Evolutionary conservation across 2,329 filamentous ascomycete genomes (phyloP), one percentile per base, ranked within the genome.

Genomic region (Tolypocladium inflatum): DNA sequence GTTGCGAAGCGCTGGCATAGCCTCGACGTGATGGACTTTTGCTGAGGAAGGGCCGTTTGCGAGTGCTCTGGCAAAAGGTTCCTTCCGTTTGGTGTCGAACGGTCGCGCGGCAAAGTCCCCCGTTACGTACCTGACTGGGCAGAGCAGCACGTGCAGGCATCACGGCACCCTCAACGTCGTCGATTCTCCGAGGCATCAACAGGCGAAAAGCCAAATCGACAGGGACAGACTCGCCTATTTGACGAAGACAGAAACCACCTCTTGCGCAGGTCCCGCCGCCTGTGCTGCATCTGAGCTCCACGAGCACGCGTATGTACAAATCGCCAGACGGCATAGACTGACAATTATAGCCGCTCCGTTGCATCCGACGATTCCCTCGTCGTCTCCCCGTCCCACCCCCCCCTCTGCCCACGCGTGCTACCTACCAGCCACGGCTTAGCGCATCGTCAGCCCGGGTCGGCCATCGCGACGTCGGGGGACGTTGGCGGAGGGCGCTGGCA

Each of bases 371-470:
- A 5, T 19, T 33, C 38, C 21, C n/a, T n/a, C n/a, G n/a, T 30
- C 26, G 26, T 30, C 26, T 6, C 38, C 0, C 13, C 39, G 39
- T 42, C 54, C 33, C 54, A 43, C 53, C 13, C 54, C n/a, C 23
- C 45, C 42, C 41, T 43, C 38, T 57, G 35, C 55, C 56, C 48
- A 35, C 55, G 61, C 59, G 58, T 64, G 59, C 57, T 61, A 64
- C 62, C 63, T 65, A 63, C 63, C 62, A 55, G 52, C 57, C 57
- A 58, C 21, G 63, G 63, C 57, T 58, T 65, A 63, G 63, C 60
- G 63, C 43, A 55, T 52, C 55, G 52, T 53, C 43, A 23, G 43
- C n/a, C 26, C 2, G 43, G 45, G 58, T 43, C 13, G 43, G 21
- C 21, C 51, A 26, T 30, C 26, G 35, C 21, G 54, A 26, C 41